A percentile compares a stretch with the other conserved stretches of the same genome.
phyloP scores from a whole-genome alignment of 805 yeast genomes.

The Ogataea nakhonphanomensis region DNA sequence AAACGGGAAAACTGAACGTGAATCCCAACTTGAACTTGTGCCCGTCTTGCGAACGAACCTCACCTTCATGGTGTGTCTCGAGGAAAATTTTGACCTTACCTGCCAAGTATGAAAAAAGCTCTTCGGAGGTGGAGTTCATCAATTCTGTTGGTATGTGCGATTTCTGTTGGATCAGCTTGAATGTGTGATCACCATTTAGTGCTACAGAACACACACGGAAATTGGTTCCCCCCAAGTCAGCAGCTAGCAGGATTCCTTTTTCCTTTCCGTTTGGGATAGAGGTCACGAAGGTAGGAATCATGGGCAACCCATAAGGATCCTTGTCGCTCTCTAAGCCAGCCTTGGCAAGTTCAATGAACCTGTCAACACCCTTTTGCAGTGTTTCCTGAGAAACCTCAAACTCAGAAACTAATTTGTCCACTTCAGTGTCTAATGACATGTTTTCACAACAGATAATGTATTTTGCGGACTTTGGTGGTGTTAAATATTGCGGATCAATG shows the following conservation, averaged over 20 bases:
- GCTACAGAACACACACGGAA: conserved; percentile 89
- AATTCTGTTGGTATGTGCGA: conserved; percentile 74
- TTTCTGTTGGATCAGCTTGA: conserved; percentile 70
- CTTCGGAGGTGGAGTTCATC: conserved; percentile 64
- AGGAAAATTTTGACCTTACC: conserved; percentile 64
- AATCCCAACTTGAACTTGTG: conserved; percentile 71
- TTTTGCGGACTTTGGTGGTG: conserved; percentile 4
- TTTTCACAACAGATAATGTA: not conserved
- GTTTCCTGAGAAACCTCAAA: conserved; percentile 42
- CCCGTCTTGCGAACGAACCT: conserved; percentile 17
- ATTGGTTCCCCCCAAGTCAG: conserved; percentile 95
- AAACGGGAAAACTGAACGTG: conserved; percentile 91
- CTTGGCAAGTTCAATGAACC: conserved; percentile 60
- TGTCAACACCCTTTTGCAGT: conserved; percentile 45
- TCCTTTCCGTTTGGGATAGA: conserved; percentile 83
- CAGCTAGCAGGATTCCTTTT: conserved; percentile 79
- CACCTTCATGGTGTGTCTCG: conserved; percentile 54
- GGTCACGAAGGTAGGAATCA: conserved; percentile 93
- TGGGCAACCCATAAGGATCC: conserved; percentile 57
- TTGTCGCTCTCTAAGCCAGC: conserved; percentile 49
- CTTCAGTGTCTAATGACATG: conserved; percentile 14
- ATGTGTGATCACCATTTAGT: conserved; percentile 76
- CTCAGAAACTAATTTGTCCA: conserved; percentile 34
- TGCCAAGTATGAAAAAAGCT: conserved; percentile 74
- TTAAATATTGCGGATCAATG: conserved; percentile 2